Conservation (phyloP, 257 asterid species). For the Rehmannia glutinosa region DNA sequence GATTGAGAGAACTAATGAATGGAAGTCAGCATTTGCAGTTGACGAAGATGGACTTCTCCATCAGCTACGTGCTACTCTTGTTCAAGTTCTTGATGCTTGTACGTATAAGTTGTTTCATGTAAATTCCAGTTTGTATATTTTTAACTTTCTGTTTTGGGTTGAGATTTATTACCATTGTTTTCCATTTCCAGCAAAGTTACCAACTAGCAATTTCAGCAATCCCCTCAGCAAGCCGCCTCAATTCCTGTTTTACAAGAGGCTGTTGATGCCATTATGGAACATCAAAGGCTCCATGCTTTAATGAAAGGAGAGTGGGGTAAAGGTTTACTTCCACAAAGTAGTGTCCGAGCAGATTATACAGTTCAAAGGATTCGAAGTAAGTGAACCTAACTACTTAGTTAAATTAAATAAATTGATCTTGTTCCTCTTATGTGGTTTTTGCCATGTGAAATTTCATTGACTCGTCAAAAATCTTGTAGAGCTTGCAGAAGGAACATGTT, state of each 20-base stretch:
- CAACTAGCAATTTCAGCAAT: constrained; percentile 53
- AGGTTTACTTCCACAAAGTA: constrained; percentile 85
- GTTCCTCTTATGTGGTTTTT: constrained; percentile 7
- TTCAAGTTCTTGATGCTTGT: constrained; percentile 68
- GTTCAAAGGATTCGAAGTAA: constrained; percentile 80
- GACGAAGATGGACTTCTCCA: constrained; percentile 91
- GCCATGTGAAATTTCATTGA: constrained; percentile 10
- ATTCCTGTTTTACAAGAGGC: constrained; percentile 71
- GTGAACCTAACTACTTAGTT: constrained; percentile 14
- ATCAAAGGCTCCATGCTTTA: constrained; percentile 83
- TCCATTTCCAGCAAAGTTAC: constrained; percentile 49
- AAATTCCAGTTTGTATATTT: constrained; percentile 5
- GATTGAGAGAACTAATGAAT: constrained; percentile 53
- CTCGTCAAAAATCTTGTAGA: constrained; percentile 37
- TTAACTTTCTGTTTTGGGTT: background rate
- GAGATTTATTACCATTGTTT: background rate
- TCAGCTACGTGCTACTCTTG: constrained; percentile 75
- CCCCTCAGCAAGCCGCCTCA: constrained; percentile 45
- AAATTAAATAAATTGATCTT: background rate
- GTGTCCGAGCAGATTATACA: constrained; percentile 70
- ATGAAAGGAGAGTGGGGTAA: constrained; percentile 96
- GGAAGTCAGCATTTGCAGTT: constrained; percentile 82
- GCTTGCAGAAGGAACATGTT: constrained; percentile 94
- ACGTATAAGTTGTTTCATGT: constrained; percentile 31
- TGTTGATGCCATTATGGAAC: constrained; percentile 82